Base-by-base conservation (phyloP, 441 rosid genomes). In the Brassica balearica region DNA sequence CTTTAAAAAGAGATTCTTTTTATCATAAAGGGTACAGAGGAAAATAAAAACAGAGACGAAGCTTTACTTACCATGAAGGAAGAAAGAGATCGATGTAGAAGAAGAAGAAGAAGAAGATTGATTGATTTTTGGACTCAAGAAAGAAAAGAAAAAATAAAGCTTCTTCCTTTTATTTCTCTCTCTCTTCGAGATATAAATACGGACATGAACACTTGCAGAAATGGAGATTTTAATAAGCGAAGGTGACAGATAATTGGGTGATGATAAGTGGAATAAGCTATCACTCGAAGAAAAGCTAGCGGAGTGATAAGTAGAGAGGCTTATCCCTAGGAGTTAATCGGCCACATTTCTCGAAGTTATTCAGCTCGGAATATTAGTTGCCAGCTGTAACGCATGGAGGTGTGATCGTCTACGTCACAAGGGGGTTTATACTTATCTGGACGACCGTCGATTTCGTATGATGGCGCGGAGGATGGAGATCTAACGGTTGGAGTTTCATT, bases 351-450 rank as follows among this genome's bases (percentile, higher is more conserved):
- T 87, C 86, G 78, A 88, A 86, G 86, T 84, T 80, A 80, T 88
- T 34, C 96, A 94, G 96, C 97, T 88, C 91, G 88, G 92, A 93
- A 86, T 90, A 89, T 77, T 76, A 88, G 91, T 92, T 85, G 84
- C 87, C 93, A 90, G 87, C 94, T 85, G 85, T 84, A 69, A 34
- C 20, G 53, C 75, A 73, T n/a, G 6, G 62, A 80, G 81, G 1
- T 1, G 0, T 25, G 7, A 76, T 89, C 72, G 0, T 7, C 38
- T 84, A 46, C 76, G 2, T 14, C 68, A 10, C 67, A 23, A 29
- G 4, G 10, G 11, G 60, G 34, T 9, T 8, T 27, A 6, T 10
- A 17, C 10, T 8, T 9, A 1, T 43, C 11, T 8, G 0, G 10
- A 8, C 0, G 12, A 14, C 76, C 78, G 84, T 83, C 25, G 71